These are phyloP conservation scores for Colletotrichum lindemuthianum DNA, from an alignment of 2,329 filamentous ascomycete genomes.

Conservation along the genomic window DNA sequence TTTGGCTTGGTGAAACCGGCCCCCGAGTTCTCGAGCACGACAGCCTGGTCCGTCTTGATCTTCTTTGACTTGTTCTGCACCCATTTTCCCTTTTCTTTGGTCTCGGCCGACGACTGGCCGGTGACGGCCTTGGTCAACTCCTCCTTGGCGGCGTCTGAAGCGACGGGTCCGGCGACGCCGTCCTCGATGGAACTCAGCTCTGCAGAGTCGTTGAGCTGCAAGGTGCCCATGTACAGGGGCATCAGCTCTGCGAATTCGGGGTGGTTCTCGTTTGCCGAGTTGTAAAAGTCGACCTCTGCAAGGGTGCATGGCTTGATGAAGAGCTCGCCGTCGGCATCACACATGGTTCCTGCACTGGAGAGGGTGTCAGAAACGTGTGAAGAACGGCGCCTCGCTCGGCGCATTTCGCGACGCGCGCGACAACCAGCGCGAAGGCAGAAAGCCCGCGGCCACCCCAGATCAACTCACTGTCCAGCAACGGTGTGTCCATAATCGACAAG, in stretches of 20 bases:
- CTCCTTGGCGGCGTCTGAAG: slow-evolving; percentile 47
- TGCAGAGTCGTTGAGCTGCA: slow-evolving; percentile 71
- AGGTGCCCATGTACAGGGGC: slow-evolving; percentile 84
- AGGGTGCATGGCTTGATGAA: slow-evolving; percentile 95
- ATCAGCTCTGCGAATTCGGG: slow-evolving; percentile 82
- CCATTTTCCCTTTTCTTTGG: slow-evolving; percentile 49
- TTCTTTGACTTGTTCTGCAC: slow-evolving; percentile 61
- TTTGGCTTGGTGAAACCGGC: slow-evolving; percentile 86
- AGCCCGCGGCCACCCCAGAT: neutral
- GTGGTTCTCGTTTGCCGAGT: slow-evolving; percentile 73
- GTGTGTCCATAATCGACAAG: slow-evolving; percentile 78
- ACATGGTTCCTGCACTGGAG: slow-evolving; percentile 86
- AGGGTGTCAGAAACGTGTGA: slow-evolving; percentile 8
- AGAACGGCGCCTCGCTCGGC: neutral
- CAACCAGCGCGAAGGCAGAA: neutral
- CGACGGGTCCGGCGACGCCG: slow-evolving; percentile 55
- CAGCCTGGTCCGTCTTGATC: slow-evolving; percentile 81
- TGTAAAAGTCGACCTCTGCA: slow-evolving; percentile 90
- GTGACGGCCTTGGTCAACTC: slow-evolving; percentile 46
- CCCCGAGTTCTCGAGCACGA: slow-evolving; percentile 87
- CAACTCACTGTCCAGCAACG: slow-evolving; percentile 84
- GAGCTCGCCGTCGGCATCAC: slow-evolving; percentile 82
- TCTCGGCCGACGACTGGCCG: slow-evolving; percentile 42
- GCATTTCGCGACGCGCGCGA: too few species aligned
- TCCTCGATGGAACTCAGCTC: slow-evolving; percentile 60